Evolutionary conservation across 495 filamentous ascomycete species (phyloP), one percentile per base, ranked within the genome.

Genomic region (Aspergillus hancockii): DNA sequence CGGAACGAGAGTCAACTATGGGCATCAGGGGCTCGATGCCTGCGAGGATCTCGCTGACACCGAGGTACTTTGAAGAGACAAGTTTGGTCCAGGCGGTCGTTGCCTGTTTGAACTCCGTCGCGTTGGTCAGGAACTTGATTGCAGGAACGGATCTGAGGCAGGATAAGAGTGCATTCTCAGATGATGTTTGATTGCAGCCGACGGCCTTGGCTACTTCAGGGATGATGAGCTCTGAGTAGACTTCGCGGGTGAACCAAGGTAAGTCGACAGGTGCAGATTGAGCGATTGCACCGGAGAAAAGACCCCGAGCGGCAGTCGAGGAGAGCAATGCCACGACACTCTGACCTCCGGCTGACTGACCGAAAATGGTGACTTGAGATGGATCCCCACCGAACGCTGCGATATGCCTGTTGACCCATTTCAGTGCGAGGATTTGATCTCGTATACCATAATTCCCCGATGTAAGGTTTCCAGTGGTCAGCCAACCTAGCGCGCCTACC

Each of bases 331-430:
- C 81, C 10, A 84, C 71, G 0, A 83, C 79, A 32, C 73, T 77
- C 25, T 83, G 82, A 21, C 74, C 85, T n/a, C 85, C 82, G 8
- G 84, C 83, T 14, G 78, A 81, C 49, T 80, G 74, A 3, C 81
- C 82, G 60, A 80, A 79, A 30, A 81, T 73, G 4, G 78, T 84
- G 22, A 83, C 75, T 2, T 73, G 70, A 18, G 63, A 62, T 13
- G 77, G 75, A 63, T 83, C 77, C 8, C 82, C 82, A 14, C 80
- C 81, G 34, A 84, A 75, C 7, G 80, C 68, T 25, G 65, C 62
- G 55, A 84, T 82, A 61, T 84, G 72, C 47, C 73, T 65, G 36
- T 84, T 73, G 0, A 83, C 77, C 82, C 82, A 85, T 62, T 79
- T 56, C 49, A 81, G 60, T 1, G 74, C 77, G 23, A 66, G 66